A percentile compares a stretch with the other conserved stretches of the same genome.
Evolutionary conservation across 768 basidiomycete species (phyloP).

Genomic region (Trichaptum fuscoviolaceum): DNA sequence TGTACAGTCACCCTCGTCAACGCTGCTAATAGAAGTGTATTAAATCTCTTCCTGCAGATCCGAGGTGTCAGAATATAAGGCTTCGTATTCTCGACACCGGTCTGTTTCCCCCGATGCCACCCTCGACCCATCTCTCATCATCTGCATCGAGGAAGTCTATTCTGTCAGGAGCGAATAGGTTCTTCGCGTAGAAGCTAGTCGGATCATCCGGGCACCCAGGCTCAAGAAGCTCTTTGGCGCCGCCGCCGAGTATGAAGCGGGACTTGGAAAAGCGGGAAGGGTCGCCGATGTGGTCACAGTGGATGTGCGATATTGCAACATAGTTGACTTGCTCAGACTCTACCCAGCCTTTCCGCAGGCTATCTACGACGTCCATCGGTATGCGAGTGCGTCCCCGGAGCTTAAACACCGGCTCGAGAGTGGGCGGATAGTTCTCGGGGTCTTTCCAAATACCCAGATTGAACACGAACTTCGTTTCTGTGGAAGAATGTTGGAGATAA

Average conservation of each 20-base stretch:
- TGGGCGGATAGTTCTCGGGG: slow-evolving; percentile 6
- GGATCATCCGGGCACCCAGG: slow-evolving; percentile 9
- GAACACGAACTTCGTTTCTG: slow-evolving; percentile 10
- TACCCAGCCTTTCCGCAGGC: slow-evolving; percentile 12
- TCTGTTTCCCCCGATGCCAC: neutral
- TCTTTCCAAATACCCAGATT: slow-evolving; percentile 15
- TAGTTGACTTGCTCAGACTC: slow-evolving; percentile 6
- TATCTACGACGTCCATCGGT: slow-evolving; percentile 9
- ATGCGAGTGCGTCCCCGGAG: slow-evolving; percentile 4
- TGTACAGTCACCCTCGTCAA: too few species aligned
- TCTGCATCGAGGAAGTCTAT: slow-evolving; percentile 7
- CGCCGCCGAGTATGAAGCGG: slow-evolving; percentile 13
- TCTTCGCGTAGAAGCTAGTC: neutral
- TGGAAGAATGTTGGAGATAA: slow-evolving; percentile 13
- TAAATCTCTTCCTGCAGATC: too few species aligned
- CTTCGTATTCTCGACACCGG: too few species aligned
- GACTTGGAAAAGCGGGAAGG: slow-evolving; percentile 10
- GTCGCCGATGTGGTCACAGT: slow-evolving; percentile 16
- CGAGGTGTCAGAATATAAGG: too few species aligned
- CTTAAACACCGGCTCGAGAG: neutral
- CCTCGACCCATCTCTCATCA: neutral
- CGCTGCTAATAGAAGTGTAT: too few species aligned
- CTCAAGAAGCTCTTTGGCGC: slow-evolving; percentile 1
- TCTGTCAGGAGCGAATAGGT: slow-evolving; percentile 7
- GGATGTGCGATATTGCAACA: slow-evolving; percentile 12